These are phyloP conservation scores for Acidomyces sp. DNA, from an alignment of 495 filamentous ascomycete genomes.

Conservation along the genomic window DNA sequence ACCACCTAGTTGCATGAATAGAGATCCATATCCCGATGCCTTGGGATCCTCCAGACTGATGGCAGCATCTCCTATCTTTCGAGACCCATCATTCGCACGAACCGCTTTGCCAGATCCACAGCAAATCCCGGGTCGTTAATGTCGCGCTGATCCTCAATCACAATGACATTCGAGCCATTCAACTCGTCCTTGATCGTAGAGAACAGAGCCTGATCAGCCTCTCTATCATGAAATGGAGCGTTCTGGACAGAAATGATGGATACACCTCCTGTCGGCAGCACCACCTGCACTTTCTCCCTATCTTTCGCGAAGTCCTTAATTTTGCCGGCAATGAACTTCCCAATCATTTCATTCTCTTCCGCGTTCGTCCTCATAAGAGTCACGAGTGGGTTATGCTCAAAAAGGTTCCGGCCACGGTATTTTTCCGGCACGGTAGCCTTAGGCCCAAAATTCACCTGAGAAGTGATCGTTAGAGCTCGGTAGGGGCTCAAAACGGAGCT, in stretches of 20 bases:
- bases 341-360: constrained; percentile 42
- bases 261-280: constrained; percentile 43
- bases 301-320: constrained; percentile 29
- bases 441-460: constrained; percentile 58
- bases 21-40: too few relatives aligned
- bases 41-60: too few relatives aligned
- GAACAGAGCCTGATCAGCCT: constrained; percentile 34
- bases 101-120: constrained; percentile 28
- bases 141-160: constrained; percentile 27
- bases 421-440: constrained; percentile 38
- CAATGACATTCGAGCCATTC: constrained; percentile 27
- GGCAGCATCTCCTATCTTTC: neutral
- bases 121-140: constrained; percentile 40
- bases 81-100: constrained; percentile 13
- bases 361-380: constrained; percentile 48
- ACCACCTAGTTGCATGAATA: too few relatives aligned
- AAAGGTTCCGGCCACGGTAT: constrained; percentile 35
- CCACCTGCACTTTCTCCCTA: constrained; percentile 36
- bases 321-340: constrained; percentile 39
- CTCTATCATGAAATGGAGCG: constrained; percentile 32
- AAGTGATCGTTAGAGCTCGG: too few relatives aligned
- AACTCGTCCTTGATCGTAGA: constrained; percentile 21
- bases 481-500: too few relatives aligned
- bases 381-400: constrained; percentile 51
- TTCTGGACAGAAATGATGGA: constrained; percentile 33